phyloP scores from a whole-genome alignment of 2,329 filamentous ascomycete genomes.

The Colletotrichum liriopes region DNA sequence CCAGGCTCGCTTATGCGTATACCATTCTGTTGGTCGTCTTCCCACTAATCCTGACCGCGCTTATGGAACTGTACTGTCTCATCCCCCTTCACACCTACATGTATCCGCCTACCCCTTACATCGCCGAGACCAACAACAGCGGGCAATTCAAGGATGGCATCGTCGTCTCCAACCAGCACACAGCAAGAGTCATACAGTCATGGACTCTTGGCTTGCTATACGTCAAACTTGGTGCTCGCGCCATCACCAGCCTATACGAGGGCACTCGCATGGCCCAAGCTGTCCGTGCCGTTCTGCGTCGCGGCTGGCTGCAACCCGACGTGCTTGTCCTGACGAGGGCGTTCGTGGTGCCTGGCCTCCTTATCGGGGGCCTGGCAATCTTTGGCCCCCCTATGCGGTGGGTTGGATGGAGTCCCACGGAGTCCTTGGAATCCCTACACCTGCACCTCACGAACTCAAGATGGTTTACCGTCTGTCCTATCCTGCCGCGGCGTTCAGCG shows the following conservation, averaged over 20 bases:
- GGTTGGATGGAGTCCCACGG: slow-evolving; percentile 45
- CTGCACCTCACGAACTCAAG: slow-evolving; percentile 40
- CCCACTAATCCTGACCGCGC: slow-evolving; percentile 82
- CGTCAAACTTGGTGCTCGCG: slow-evolving; percentile 82
- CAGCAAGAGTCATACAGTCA: slow-evolving; percentile 89
- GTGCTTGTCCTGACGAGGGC: slow-evolving; percentile 84
- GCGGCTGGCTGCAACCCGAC: slow-evolving; percentile 86
- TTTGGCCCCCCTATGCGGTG: slow-evolving; percentile 65
- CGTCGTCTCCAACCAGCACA: slow-evolving; percentile 64
- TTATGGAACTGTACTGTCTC: slow-evolving; percentile 91
- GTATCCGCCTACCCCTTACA: slow-evolving; percentile 54
- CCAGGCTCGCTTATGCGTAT: slow-evolving; percentile 80
- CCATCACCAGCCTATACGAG: slow-evolving; percentile 78
- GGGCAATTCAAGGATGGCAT: slow-evolving; percentile 46
- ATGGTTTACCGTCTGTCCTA: slow-evolving; percentile 76
- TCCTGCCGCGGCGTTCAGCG: slow-evolving; percentile 70
- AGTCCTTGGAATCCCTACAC: slow-evolving; percentile 41
- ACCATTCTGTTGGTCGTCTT: slow-evolving; percentile 82
- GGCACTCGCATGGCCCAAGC: slow-evolving; percentile 81
- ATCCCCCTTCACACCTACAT: slow-evolving; percentile 89
- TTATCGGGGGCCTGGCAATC: slow-evolving; percentile 76
- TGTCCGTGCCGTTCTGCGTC: slow-evolving; percentile 79
- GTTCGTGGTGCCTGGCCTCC: slow-evolving; percentile 83
- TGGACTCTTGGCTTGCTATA: slow-evolving; percentile 96
- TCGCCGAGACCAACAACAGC: slow-evolving; percentile 42